Base-by-base conservation (phyloP, 1,139 yeast species). In the Candida buenavistaensis region DNA sequence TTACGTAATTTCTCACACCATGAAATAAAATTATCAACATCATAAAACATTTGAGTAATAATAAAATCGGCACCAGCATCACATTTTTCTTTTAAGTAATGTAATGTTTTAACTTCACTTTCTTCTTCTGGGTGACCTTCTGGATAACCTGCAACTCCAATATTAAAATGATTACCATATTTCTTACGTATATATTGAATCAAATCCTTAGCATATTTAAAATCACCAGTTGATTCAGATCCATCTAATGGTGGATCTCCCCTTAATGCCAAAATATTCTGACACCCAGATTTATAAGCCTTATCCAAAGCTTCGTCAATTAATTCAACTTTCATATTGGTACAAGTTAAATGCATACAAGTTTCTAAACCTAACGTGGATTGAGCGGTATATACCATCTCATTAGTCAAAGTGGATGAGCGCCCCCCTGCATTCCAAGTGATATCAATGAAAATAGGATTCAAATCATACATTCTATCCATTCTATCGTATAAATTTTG, bases 401-500 rank as follows among this genome's bases (percentile, higher is more conserved):
- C 97, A 37, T 87, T 83, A 28, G 97, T 85, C 49, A 87, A 67
- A 33, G 78, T 78, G 5, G 95, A 82, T 32, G 85, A 66, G 40
- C 90, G 72, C 6, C 97, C 97, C 28, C 98, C 98, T 2, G 98
- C 98, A 53, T 90, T 90, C 98, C 98, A 92, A 1, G 98, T 92
- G 45, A 92, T 86, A 56, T 92, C 98, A 41, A 92, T 82, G 57
- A 92, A 92, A 44, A 86, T 80, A 1, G 98, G 98, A 45, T 84
- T 83, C 51, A 90, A 71, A 47, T 86, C 90, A 60, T 87, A 88
- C 98, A 92, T 92, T 60, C 97, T 78, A 56, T 92, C 97, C 94
- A 92, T 92, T 57, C 98, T 77, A 59, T 92, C 98, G 62, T 90
- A 92, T 40, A 92, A 72, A 56, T 92, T 92, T 59, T 90, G 96